Evolutionary conservation across 306 rosid species (phyloP), one percentile per base, ranked within the genome.

Genomic region (Leucaena leucocephala): DNA sequence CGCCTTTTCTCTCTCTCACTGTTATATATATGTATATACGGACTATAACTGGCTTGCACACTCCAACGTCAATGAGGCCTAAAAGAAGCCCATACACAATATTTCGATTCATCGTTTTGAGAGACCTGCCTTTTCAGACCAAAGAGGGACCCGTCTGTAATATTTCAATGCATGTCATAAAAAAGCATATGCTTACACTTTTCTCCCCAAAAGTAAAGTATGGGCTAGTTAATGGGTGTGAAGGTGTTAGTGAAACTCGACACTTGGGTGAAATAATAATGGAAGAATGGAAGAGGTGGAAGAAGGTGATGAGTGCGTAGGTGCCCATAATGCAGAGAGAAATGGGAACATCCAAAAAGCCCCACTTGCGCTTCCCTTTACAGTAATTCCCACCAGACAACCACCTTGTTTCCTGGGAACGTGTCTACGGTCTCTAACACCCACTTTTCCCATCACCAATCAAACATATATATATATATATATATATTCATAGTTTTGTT

Each of bases 31-130:
- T n/a, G n/a, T 6, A 10, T 17, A 15, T 14, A 27, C 27, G 1
- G 27, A 27, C 19, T 10, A 2, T 21, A 27, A 57, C 5, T 21
- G 63, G 63, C 35, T 57, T 19, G 58, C 35, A 8, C 36, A 8
- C 27, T 21, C 14, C 63, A 66, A 45, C 50, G 34, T 43, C 6
- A 11, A 22, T 59, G 68, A 59, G 63, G 71, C 79, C 84, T 61
- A 74, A 33, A 74, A 74, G 34, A 80, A 55, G 79, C 84, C 84
- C 84, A 55, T 68, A 21, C 48, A 27, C 22, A 44, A 12, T 68
- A 21, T 13, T 68, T 68, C 44, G 55, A 13, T 45, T 22, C 73
- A 22, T 43, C 38, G 13, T 7, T 7, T 22, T 2, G 2, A 45
- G 57, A 21, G 50, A 42, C 3, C 19, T 67, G 61, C 33, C 19